Base-by-base conservation (phyloP, 345 rosid genomes). In the Camelina neglecta region DNA sequence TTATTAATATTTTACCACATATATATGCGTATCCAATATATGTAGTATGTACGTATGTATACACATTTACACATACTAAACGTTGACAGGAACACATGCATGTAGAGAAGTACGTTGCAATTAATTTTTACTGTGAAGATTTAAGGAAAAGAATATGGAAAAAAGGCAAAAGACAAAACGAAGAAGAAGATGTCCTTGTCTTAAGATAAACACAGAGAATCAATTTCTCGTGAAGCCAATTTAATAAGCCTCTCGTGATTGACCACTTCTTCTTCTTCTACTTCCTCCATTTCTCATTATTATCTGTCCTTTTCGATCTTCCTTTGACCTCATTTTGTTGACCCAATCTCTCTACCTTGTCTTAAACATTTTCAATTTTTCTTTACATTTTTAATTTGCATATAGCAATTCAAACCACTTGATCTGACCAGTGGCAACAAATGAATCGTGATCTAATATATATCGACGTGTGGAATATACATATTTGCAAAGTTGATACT, bases 191-290 rank as follows among this genome's bases (percentile, higher is more conserved):
- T 61, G 69, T 75, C 74, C 2, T 68, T 75, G 35, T 75, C 69
- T 29, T 11, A 20, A 50, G 62, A 67, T 50, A 59, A 59, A 75
- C 68, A 49, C 55, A 75, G 48, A 75, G 68, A 75, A 67, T 20
- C 79, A 68, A 12, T 41, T 75, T 60, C 74, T 68, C 69, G 74
- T 75, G 79, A 75, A 68, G 60, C 62, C 74, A 75, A 68, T 60
- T 50, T 20, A 75, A 60, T 60, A 75, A 39, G 69, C 63, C 31
- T 60, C 79, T 67, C 67, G 79, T 75, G 79, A 75, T 74, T 74
- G 67, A 59, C 78, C 72, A 74, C 2, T 26, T 72, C 69, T 73
- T 64, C 77, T 39, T 39, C 42, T 38, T 38, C 42, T 9, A 7
- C 41, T 74, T 65, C 77, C 36, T 35, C 38, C 8, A 35, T 75